A percentile compares a stretch with the other conserved stretches of the same genome.
phyloP scores from a whole-genome alignment of 2,329 filamentous ascomycete genomes.

The Colletotrichum shisoi region DNA sequence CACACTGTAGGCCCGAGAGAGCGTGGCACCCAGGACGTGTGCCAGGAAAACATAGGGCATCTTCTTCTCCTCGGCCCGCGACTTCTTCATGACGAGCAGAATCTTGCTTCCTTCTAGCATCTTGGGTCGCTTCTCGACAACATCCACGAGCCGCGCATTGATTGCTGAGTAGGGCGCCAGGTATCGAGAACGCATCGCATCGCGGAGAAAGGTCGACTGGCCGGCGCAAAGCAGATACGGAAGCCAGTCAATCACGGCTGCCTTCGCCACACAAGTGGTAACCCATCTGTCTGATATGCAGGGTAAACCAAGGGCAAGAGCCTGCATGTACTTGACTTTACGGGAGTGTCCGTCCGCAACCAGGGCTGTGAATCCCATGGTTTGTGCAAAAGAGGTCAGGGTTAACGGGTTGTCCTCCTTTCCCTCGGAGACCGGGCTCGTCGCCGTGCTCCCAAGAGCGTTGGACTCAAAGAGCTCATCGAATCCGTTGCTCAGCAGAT shows the following conservation, averaged over 20 bases:
- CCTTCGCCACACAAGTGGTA: conserved; percentile 70
- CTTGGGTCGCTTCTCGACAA: conserved; percentile 67
- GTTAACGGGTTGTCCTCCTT: conserved; percentile 52
- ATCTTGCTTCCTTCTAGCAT: conserved; percentile 72
- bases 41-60: conserved; percentile 82
- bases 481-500: conserved; percentile 77
- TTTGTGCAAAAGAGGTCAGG: conserved; percentile 61
- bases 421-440: conserved; percentile 45
- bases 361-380: conserved; percentile 80
- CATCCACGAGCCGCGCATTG: conserved; percentile 63
- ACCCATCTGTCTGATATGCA: conserved; percentile 87
- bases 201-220: conserved; percentile 76
- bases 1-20: conserved; percentile 71
- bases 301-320: conserved; percentile 85
- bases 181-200: conserved; percentile 77
- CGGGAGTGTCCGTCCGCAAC: conserved; percentile 87
- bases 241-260: conserved; percentile 73
- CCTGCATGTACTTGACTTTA: conserved; percentile 92
- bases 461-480: conserved; percentile 75
- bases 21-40: conserved; percentile 75
- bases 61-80: conserved; percentile 69
- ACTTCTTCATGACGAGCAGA: conserved; percentile 73
- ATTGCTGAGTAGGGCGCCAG: conserved; percentile 68
- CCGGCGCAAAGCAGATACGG: conserved; percentile 88
- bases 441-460: conserved; percentile 47